Evolutionary conservation across 164 flowering plant genomes (phyloP).

Genomic region (Tinospora cordifolia): DNA sequence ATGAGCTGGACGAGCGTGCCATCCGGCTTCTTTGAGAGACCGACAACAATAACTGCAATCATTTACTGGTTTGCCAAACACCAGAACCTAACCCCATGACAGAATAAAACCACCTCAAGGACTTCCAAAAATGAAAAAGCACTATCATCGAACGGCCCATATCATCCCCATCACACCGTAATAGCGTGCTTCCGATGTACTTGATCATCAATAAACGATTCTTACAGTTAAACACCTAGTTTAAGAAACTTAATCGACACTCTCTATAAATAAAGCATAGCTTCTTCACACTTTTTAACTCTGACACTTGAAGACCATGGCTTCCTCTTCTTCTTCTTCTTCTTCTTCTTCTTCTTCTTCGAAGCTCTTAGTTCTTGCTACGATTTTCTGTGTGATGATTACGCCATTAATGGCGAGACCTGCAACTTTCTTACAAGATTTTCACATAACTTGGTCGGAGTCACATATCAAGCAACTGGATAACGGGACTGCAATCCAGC

Average conservation of each 20-base stretch:
- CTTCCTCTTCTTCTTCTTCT: not conserved
- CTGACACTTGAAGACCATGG: not conserved
- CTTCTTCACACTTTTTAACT: not conserved
- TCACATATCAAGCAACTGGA: slow-evolving; percentile 12
- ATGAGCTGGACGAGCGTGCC: slow-evolving; percentile 10
- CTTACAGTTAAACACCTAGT: too few species aligned
- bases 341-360: not conserved
- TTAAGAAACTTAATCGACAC: too few species aligned
- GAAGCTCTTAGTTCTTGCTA: not conserved
- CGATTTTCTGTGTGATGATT: not conserved
- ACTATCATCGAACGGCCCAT: not conserved
- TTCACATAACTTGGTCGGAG: slow-evolving; percentile 17
- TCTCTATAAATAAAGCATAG: not conserved
- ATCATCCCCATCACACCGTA: not conserved
- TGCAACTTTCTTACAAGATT: slow-evolving; percentile 15
- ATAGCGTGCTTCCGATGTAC: too few species aligned
- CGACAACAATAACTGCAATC: slow-evolving; percentile 14
- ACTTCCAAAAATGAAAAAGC: too few species aligned
- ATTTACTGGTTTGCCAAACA: not conserved
- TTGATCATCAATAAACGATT: too few species aligned
- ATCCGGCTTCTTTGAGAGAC: not conserved
- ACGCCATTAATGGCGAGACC: slow-evolving; percentile 11
- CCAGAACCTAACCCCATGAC: not conserved
- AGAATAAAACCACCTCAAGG: too few species aligned
- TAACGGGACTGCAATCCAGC: slow-evolving; percentile 14